Evolutionary conservation across 148 eudicot species (phyloP).

Genomic region (Selenicereus undatus): DNA sequence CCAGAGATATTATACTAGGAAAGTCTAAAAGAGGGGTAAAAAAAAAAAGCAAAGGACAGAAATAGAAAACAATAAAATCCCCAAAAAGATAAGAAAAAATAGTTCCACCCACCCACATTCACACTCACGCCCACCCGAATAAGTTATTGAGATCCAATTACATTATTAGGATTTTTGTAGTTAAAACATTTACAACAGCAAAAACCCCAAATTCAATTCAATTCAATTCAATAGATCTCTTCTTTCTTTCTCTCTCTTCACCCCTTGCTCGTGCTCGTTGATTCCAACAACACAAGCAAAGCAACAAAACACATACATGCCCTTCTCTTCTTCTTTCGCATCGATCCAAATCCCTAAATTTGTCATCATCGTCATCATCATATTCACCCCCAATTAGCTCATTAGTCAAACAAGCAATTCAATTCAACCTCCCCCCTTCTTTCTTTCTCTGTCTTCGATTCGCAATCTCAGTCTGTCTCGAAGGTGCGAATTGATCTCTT

Average conservation of each 20-base stretch:
- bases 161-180: not conserved
- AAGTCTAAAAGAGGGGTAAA: not conserved
- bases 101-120: not conserved
- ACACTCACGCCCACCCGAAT: not conserved
- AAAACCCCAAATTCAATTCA: conserved; percentile 12
- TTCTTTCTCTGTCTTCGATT: not conserved
- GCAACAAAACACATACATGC: not conserved
- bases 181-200: not conserved
- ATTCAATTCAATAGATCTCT: not conserved
- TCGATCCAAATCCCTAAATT: conserved; percentile 10
- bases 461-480: conserved; percentile 15
- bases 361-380: not conserved
- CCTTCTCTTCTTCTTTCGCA: conserved; percentile 1
- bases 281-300: conserved; percentile 14
- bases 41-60: not conserved
- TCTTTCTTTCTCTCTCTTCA: conserved; percentile 9
- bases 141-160: not conserved
- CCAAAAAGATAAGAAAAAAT: not conserved
- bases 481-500: conserved; percentile 10
- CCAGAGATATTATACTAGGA: not conserved
- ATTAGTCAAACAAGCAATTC: not conserved
- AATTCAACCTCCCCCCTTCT: not conserved
- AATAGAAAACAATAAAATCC: not conserved
- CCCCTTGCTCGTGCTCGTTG: conserved; percentile 15
- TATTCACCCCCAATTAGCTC: not conserved